Evolutionary conservation across 805 yeast species (phyloP), one percentile per base, ranked within the genome.

Genomic region (Sugiyamaella floridensis): DNA sequence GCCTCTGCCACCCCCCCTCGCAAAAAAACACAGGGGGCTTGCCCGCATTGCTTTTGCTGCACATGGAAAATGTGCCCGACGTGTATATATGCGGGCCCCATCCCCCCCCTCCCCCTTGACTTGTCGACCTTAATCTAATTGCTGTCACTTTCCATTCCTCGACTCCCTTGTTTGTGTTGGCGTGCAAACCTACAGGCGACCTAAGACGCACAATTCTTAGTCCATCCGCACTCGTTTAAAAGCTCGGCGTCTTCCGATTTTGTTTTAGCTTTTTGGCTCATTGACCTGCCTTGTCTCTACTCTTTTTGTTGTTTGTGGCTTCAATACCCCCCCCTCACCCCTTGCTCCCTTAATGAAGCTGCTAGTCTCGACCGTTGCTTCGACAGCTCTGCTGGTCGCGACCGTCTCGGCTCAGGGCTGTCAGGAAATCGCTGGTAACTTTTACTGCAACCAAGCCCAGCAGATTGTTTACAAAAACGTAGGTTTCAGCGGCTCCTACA

Each of bases 401-500:
- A 26, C 41, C 15, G 48, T 45, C 16, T 18, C 41, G 11, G 41
- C 40, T 22, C 48, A 45, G 48, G 55, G 51, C n/a, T 59, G 62
- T 50, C 52, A 48, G 43, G 48, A 56, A 18, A 77, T 75, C 42
- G 77, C 71, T 58, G 96, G 97, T 61, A 88, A 88, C 76, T 85
- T 83, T 77, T 90, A 85, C 80, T 89, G 97, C 74, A 71, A 79
- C 59, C 71, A 80, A 58, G 86, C 86, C 49, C 63, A 71, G 56
- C 90, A 87, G 57, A 76, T 87, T 55, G 73, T 75, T 54, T 88
- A 86, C 76, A 59, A 75, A 45, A 81, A 82, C 60, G 79, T 93
- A 54, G 98, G 98, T 37, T 88, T 77, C 70, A 78, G 93, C 19
- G 97, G 97, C 60, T 72, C 89, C 19, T 93, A 87, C 75, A 64